Percentiles rank a stretch among this genome's conserved stretches.
Evolutionary conservation across 164 flowering plant species (phyloP).

Genomic region (Malania oleifera): DNA sequence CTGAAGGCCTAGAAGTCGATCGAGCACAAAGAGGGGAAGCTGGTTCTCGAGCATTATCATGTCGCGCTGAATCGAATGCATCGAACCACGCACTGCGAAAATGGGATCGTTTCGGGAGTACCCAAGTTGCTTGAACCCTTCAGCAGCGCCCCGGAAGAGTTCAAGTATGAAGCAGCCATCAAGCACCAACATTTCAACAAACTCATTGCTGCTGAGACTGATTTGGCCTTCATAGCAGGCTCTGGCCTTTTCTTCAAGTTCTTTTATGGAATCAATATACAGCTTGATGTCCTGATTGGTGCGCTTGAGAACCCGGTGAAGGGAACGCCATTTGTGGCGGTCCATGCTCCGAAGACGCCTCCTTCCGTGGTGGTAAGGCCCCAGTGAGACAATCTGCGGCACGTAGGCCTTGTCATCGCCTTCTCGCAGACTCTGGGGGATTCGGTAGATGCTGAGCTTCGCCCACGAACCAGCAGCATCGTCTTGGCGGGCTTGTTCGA

Average conservation of each 20-base stretch:
- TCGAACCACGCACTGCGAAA: constrained; percentile 62
- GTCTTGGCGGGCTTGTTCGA: constrained; percentile 54
- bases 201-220: constrained; percentile 38
- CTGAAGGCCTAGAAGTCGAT: constrained; percentile 49
- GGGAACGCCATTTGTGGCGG: constrained; percentile 55
- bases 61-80: constrained; percentile 70
- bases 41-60: constrained; percentile 82
- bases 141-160: constrained; percentile 51
- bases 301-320: constrained; percentile 41
- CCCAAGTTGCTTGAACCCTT: constrained; percentile 50
- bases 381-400: constrained; percentile 64
- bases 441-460: constrained; percentile 45
- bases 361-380: constrained; percentile 64
- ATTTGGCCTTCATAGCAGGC: constrained; percentile 54
- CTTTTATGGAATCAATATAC: constrained; percentile 39
- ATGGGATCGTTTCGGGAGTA: constrained; percentile 61
- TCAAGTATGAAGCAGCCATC: constrained; percentile 66
- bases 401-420: constrained; percentile 51
- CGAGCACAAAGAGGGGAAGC: constrained; percentile 55
- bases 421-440: constrained; percentile 44
- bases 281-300: constrained; percentile 36
- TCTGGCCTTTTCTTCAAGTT: constrained; percentile 53
- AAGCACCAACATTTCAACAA: constrained; percentile 64
- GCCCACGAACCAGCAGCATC: constrained; percentile 51
- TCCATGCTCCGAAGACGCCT: constrained; percentile 54